Evolutionary conservation across 768 basidiomycete genomes (phyloP).

Genomic region (Boletus subcaerulescens): DNA sequence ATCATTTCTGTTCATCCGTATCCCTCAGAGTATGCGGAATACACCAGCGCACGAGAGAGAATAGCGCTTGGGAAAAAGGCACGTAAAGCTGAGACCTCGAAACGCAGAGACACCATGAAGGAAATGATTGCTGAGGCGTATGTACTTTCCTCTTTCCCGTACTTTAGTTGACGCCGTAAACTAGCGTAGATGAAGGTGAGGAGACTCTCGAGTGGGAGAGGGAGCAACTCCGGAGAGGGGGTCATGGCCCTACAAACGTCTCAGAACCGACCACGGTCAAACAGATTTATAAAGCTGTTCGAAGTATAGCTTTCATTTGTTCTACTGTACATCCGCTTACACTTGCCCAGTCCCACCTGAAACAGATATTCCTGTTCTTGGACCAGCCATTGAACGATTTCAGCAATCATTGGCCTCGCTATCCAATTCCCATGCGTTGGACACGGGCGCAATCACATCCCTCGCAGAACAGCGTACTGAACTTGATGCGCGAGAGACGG

Average conservation of each 20-base stretch:
- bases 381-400: slow-evolving; percentile 57
- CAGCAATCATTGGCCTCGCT: slow-evolving; percentile 57
- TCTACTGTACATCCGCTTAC: slow-evolving; percentile 12
- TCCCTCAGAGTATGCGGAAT: slow-evolving; percentile 74
- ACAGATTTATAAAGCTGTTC: slow-evolving; percentile 64
- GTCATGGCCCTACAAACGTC: slow-evolving; percentile 44
- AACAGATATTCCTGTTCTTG: slow-evolving; percentile 63
- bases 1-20: slow-evolving; percentile 8
- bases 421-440: slow-evolving; percentile 64
- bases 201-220: slow-evolving; percentile 84
- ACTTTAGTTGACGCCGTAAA: slow-evolving; percentile 2
- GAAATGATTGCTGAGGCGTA: slow-evolving; percentile 84
- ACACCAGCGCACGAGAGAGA: slow-evolving; percentile 82
- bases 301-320: slow-evolving; percentile 47
- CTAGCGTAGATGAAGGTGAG: slow-evolving; percentile 78
- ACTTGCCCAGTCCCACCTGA: slow-evolving; percentile 56
- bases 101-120: slow-evolving; percentile 66
- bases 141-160: slow-evolving; percentile 25
- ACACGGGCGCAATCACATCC: slow-evolving; percentile 52
- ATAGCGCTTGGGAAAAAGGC: slow-evolving; percentile 85
- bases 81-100: slow-evolving; percentile 63
- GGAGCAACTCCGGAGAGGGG: slow-evolving; percentile 77
- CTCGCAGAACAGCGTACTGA: slow-evolving; percentile 62
- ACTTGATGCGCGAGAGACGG: slow-evolving; percentile 64
- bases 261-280: slow-evolving; percentile 40